These are phyloP conservation scores for Podaxis sp. DNA, from an alignment of 768 basidiomycete species.

Conservation along the genomic window DNA sequence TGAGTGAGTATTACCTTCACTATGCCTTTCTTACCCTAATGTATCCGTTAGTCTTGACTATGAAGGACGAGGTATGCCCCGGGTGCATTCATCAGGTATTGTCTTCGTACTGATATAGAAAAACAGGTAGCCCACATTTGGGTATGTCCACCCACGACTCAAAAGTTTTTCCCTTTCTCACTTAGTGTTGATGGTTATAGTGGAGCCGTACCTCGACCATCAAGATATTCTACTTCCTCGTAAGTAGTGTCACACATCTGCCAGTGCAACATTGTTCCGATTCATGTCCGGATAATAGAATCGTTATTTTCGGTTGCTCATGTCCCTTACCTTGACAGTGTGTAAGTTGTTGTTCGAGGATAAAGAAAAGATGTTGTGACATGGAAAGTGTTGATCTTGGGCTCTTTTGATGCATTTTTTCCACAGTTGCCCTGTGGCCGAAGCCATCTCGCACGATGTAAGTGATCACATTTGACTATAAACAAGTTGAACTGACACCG, in stretches of 20 bases:
- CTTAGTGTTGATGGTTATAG: not conserved
- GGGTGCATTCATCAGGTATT: not conserved
- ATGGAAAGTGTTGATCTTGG: not conserved
- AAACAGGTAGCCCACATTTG: not conserved
- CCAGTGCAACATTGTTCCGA: too few species aligned
- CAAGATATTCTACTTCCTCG: conserved; percentile 4
- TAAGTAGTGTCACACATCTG: not conserved
- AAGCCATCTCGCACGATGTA: not conserved
- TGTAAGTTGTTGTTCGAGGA: not conserved
- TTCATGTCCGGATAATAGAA: not conserved
- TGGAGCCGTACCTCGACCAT: conserved; percentile 1
- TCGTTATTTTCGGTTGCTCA: not conserved
- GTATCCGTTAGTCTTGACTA: not conserved
- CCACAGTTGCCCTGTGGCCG: not conserved
- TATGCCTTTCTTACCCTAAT: not conserved
- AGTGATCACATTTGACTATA: not conserved
- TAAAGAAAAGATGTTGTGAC: not conserved
- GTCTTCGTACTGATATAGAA: not conserved
- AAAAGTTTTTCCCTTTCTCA: not conserved
- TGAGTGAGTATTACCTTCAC: not conserved
- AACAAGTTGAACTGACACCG: not conserved
- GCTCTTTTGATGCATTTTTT: not conserved
- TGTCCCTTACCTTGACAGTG: not conserved
- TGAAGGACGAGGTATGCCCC: not conserved
- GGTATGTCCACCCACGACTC: not conserved